A percentile compares a stretch with the other conserved stretches of the same genome.
phyloP scores from a whole-genome alignment of 208 protist species.

The Vickermania spadyakhi region DNA sequence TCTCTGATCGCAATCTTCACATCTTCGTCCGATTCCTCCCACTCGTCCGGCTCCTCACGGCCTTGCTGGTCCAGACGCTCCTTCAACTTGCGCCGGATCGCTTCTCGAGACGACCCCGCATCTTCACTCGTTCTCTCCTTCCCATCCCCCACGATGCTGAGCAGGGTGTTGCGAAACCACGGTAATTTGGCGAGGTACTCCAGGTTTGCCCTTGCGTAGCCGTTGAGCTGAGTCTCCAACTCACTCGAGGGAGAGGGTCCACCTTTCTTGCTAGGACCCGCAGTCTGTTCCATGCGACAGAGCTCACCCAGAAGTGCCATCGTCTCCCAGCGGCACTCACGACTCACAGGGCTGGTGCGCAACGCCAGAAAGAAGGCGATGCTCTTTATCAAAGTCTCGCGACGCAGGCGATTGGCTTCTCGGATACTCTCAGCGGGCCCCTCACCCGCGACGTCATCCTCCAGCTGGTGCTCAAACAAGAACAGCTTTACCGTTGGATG shows the following conservation, averaged over 20 bases:
- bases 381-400: conserved; percentile 43
- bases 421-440: conserved; percentile 1
- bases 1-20: conserved; percentile 64
- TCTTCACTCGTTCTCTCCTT: background rate
- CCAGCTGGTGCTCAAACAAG: conserved; percentile 35
- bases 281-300: conserved; percentile 49
- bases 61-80: background rate
- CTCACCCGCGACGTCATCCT: background rate
- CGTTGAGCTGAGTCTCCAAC: conserved; percentile 52
- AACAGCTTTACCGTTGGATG: conserved; percentile 77
- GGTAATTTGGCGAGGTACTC: conserved; percentile 59
- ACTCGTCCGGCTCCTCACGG: background rate
- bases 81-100: conserved; percentile 3
- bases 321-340: conserved; percentile 75
- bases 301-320: conserved; percentile 73
- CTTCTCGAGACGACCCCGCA: background rate
- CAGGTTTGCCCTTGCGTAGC: conserved; percentile 51
- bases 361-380: conserved; percentile 72
- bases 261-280: conserved; percentile 8
- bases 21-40: conserved; percentile 43
- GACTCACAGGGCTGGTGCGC: conserved; percentile 47
- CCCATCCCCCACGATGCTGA: conserved; percentile 27
- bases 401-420: conserved; percentile 14
- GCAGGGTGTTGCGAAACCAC: conserved; percentile 50
- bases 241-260: conserved; percentile 9